These are phyloP conservation scores for Lipomyces oligophaga DNA, from an alignment of 805 yeast genomes.

Conservation along the genomic window DNA sequence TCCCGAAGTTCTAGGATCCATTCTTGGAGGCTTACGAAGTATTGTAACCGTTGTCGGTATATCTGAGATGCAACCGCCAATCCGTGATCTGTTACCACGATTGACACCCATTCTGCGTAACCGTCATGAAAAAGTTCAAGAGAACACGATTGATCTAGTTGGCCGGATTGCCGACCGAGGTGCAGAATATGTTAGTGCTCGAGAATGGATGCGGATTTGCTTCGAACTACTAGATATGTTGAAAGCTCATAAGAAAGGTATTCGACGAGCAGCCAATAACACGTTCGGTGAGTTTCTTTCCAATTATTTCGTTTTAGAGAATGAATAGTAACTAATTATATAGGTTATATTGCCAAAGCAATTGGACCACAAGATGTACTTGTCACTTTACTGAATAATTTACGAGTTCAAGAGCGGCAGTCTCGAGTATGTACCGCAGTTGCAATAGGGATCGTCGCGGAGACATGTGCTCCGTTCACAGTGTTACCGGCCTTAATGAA, in stretches of 20 bases:
- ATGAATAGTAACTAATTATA: background rate
- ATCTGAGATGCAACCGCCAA: conserved; percentile 68
- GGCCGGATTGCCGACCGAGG: conserved; percentile 78
- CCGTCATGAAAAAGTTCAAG: conserved; percentile 87
- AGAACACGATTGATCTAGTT: conserved; percentile 68
- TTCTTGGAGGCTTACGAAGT: conserved; percentile 63
- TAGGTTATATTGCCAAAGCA: conserved; percentile 67
- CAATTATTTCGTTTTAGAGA: background rate
- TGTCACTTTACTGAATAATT: conserved; percentile 74
- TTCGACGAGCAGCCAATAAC: conserved; percentile 78
- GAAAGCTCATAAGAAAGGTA: conserved; percentile 70
- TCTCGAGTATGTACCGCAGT: conserved; percentile 95
- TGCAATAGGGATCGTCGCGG: conserved; percentile 95
- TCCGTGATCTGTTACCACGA: conserved; percentile 77
- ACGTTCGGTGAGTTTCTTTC: conserved; percentile 63
- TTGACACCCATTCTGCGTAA: conserved; percentile 88
- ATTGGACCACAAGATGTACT: conserved; percentile 95
- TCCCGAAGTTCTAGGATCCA: conserved; percentile 89
- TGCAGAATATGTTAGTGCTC: conserved; percentile 77
- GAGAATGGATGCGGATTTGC: conserved; percentile 97
- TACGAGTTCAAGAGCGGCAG: conserved; percentile 93
- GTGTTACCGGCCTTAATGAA: conserved; percentile 93
- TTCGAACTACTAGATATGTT: conserved; percentile 86
- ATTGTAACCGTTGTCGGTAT: conserved; percentile 61
- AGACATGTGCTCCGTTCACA: conserved; percentile 86